Evolutionary conservation across 1,284 basidiomycete species (phyloP), one percentile per base, ranked within the genome.

Genomic region (Ceratobasidium papillatum): DNA sequence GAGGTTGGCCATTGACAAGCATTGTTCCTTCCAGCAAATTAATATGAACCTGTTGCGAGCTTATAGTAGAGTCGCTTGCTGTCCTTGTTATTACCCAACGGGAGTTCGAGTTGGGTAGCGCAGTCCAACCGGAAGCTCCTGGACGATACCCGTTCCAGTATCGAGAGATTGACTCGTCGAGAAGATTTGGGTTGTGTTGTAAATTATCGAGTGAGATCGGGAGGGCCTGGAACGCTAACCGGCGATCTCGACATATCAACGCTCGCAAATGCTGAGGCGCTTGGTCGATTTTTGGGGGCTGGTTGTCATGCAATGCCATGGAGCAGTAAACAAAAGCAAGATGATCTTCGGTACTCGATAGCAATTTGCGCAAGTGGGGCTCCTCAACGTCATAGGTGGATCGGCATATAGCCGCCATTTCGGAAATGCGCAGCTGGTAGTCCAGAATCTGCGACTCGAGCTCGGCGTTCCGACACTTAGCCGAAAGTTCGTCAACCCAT

Each of bases 361-460:
- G 32, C 0, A 77, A 25, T 8, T 25, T 1, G 0, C 4, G 47
- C 5, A 74, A 63, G n/a, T 77, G 51, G 8, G 7, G 3, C 0
- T 19, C 32, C 12, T 76, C 77, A 8, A 77, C 76, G 30, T 77
- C 77, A 25, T 73, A 77, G 4, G 77, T 75, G 14, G 54, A 49
- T 2, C 76, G 75, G 45, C 76, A 77, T 5, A 75, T 75, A 1
- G 61, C 51, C 3, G 76, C 76, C 52, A 74, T 64, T 41, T 77
- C 76, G 58, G 74, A 77, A 2, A 77, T 17, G 2, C 61, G 58
- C n/a, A 30, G 17, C 43, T 72, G 58, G 34, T 61, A 69, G 11
- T 66, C 45, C 8, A 62, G n/a, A 17, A 65, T 56, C 30, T 64
- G 45, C 0, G 22, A 12, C 1, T 72, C 72, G 22, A 66, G 27